Evolutionary conservation across 225 moss, liverwort and hornwort species (phyloP).

Genomic region (Asterella californica): DNA sequence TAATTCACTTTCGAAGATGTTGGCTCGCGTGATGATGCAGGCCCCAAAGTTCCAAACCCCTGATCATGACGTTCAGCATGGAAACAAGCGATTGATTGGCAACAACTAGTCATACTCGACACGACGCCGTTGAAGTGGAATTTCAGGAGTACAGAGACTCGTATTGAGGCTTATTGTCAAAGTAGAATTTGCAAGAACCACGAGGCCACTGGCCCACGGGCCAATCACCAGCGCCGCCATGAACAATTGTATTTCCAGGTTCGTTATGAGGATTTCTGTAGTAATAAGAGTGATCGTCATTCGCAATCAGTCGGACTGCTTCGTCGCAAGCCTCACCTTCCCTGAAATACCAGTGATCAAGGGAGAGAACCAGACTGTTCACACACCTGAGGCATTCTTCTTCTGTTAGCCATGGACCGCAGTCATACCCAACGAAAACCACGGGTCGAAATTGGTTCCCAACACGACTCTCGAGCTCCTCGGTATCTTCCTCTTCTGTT

Average conservation of each 20-base stretch:
- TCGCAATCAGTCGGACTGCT: neutral
- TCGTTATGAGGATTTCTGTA: constrained; percentile 4
- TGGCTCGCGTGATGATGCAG: neutral
- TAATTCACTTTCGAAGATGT: no score
- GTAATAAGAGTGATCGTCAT: constrained; percentile 12
- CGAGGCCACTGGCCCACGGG: constrained; percentile 9
- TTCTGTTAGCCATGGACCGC: constrained; percentile 9
- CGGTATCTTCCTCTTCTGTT: neutral
- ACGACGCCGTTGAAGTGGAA: neutral
- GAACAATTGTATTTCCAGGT: neutral
- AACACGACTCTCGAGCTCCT: neutral
- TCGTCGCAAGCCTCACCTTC: constrained; percentile 9
- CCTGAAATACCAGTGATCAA: constrained; percentile 12
- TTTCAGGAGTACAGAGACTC: neutral
- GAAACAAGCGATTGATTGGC: neutral
- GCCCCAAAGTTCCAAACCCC: no score
- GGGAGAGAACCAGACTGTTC: neutral
- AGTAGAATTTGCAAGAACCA: constrained; percentile 14
- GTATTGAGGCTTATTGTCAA: constrained; percentile 10
- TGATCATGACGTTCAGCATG: neutral
- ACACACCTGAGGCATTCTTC: constrained; percentile 7
- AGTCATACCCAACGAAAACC: constrained; percentile 12
- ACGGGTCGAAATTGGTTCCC: neutral
- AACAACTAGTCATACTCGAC: neutral
- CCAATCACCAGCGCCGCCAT: constrained; percentile 12